These are phyloP conservation scores for Agastache rugosa DNA, from an alignment of 257 asterid species.

Conservation along the genomic window DNA sequence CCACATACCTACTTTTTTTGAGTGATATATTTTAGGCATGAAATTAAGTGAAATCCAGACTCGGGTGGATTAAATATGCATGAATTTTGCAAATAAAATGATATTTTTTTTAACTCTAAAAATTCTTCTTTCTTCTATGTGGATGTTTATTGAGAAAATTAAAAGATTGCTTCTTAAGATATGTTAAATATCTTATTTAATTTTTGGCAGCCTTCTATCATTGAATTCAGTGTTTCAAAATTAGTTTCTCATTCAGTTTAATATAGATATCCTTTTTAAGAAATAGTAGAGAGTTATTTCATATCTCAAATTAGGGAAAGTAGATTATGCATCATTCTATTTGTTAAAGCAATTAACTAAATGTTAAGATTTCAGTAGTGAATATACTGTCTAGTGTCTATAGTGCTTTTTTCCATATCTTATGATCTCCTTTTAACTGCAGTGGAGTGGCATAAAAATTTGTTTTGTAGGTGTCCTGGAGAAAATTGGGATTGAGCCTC, in stretches of 20 bases:
- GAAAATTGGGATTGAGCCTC: conserved; percentile 90
- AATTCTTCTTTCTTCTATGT: background rate
- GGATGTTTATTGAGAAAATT: background rate
- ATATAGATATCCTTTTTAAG: background rate
- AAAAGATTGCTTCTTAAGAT: background rate
- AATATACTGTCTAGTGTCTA: background rate
- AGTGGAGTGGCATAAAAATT: conserved; percentile 35
- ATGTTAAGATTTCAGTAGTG: conserved; percentile 3
- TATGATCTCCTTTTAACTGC: conserved; percentile 34
- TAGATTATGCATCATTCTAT: conserved; percentile 11
- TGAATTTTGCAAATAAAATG: background rate
- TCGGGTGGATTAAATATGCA: background rate
- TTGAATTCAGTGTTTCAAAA: background rate
- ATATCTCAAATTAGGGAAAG: conserved; percentile 13
- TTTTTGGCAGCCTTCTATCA: background rate
- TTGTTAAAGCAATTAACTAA: conserved; percentile 1
- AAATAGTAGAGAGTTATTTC: conserved; percentile 15
- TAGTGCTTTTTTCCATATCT: conserved; percentile 26
- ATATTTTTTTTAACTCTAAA: background rate
- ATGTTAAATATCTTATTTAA: too few relatives aligned
- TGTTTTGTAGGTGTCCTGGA: conserved; percentile 80
- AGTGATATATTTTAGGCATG: background rate
- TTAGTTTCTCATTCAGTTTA: background rate
- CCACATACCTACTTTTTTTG: background rate
- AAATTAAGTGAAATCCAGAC: background rate